A percentile compares a stretch with the other conserved stretches of the same genome.
Evolutionary conservation across 2,329 filamentous ascomycete genomes (phyloP).

Genomic region (Arthrocladium fulminans): DNA sequence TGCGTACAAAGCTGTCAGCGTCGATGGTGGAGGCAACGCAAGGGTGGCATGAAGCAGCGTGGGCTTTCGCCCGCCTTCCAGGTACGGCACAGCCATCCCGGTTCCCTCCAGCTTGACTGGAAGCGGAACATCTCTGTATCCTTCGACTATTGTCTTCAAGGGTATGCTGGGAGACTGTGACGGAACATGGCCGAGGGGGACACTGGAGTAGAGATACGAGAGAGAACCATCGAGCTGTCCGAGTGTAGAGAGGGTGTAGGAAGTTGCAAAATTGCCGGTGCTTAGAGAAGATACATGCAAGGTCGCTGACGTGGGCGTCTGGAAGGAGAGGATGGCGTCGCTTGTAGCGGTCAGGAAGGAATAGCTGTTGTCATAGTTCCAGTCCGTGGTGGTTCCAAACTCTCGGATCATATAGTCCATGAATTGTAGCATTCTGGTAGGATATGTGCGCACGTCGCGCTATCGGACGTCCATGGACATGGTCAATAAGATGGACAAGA

Average conservation of each 20-base stretch:
- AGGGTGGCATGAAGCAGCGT: slow-evolving; percentile 39
- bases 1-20: slow-evolving; percentile 77
- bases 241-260: slow-evolving; percentile 80
- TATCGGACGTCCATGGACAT: slow-evolving; percentile 11
- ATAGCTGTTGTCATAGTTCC: slow-evolving; percentile 90
- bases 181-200: slow-evolving; percentile 57
- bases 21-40: slow-evolving; percentile 58
- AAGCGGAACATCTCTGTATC: slow-evolving; percentile 51
- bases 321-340: slow-evolving; percentile 78
- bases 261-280: slow-evolving; percentile 86
- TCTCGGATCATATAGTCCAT: slow-evolving; percentile 94
- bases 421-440: slow-evolving; percentile 71
- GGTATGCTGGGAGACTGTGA: slow-evolving; percentile 68
- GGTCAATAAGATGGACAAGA: background rate
- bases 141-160: slow-evolving; percentile 66
- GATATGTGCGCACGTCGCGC: slow-evolving; percentile 13
- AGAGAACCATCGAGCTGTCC: slow-evolving; percentile 94
- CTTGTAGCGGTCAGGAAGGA: slow-evolving; percentile 74
- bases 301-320: slow-evolving; percentile 72
- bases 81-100: slow-evolving; percentile 61
- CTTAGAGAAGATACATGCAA: slow-evolving; percentile 85
- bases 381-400: slow-evolving; percentile 77
- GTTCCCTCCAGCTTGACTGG: slow-evolving; percentile 16
- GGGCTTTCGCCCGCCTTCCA: slow-evolving; percentile 27
- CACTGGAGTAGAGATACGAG: slow-evolving; percentile 88